Conservation (phyloP, 768 basidiomycete species). For the Leccinum variicolor region DNA sequence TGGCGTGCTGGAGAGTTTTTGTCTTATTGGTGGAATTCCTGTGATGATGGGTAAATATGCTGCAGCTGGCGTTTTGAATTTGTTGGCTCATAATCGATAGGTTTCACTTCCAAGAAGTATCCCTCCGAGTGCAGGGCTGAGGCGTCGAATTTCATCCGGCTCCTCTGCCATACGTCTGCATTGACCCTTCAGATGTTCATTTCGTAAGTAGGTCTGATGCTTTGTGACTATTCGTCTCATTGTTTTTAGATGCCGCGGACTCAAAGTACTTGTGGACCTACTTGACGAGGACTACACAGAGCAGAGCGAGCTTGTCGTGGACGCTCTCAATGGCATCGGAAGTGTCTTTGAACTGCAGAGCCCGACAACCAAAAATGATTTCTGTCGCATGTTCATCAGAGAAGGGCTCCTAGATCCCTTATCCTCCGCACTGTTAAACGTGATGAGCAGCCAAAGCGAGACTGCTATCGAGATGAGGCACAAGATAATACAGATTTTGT, state of each 20-base stretch:
- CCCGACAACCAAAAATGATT: slow-evolving; percentile 96
- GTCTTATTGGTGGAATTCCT: slow-evolving; percentile 92
- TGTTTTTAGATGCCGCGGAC: slow-evolving; percentile 76
- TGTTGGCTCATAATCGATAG: slow-evolving; percentile 34
- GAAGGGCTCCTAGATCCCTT: slow-evolving; percentile 94
- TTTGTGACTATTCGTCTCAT: neutral
- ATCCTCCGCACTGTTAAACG: slow-evolving; percentile 83
- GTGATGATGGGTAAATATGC: slow-evolving; percentile 78
- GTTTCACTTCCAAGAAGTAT: slow-evolving; percentile 92
- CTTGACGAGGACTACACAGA: slow-evolving; percentile 95
- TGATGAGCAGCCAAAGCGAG: slow-evolving; percentile 71
- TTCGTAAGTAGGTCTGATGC: slow-evolving; percentile 58
- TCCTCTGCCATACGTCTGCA: slow-evolving; percentile 90
- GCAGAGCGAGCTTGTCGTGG: slow-evolving; percentile 86
- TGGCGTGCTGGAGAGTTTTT: slow-evolving; percentile 90
- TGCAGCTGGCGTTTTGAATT: neutral
- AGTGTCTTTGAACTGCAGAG: slow-evolving; percentile 96
- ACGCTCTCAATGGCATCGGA: slow-evolving; percentile 91
- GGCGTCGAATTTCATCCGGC: slow-evolving; percentile 90
- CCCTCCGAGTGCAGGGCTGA: slow-evolving; percentile 92
- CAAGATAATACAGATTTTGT: slow-evolving; percentile 84
- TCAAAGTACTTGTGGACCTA: slow-evolving; percentile 92
- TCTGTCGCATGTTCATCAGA: slow-evolving; percentile 96
- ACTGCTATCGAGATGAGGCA: slow-evolving; percentile 71
- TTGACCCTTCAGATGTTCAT: slow-evolving; percentile 99